These are phyloP conservation scores for Amyloporia xantha DNA, from an alignment of 768 basidiomycete genomes.

Conservation along the genomic window DNA sequence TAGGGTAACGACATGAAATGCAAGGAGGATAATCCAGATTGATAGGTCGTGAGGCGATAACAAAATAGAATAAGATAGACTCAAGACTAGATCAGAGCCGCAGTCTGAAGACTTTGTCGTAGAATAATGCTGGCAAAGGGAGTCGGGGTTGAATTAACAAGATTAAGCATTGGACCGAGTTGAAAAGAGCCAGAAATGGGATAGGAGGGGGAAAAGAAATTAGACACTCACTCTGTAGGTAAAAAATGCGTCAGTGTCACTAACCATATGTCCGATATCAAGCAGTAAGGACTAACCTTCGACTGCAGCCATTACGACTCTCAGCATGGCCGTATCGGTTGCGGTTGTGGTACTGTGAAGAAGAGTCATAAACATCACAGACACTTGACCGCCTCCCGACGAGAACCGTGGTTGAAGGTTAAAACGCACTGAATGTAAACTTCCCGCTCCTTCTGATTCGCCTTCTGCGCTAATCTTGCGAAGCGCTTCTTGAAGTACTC, in stretches of 20 bases:
- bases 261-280: constrained; percentile 8
- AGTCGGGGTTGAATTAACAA: constrained; percentile 20
- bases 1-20: neutral
- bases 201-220: constrained; percentile 17
- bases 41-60: constrained; percentile 4
- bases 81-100: constrained; percentile 50
- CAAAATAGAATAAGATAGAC: constrained; percentile 2
- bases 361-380: constrained; percentile 1
- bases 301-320: constrained; percentile 93
- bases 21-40: constrained; percentile 5
- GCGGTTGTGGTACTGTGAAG: constrained; percentile 73
- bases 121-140: constrained; percentile 53
- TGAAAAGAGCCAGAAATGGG: constrained; percentile 21
- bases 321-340: constrained; percentile 81
- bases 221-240: constrained; percentile 62
- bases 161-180: constrained; percentile 1
- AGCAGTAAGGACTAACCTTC: constrained; percentile 59
- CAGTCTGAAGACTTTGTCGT: constrained; percentile 56
- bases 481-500: constrained; percentile 91
- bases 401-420: constrained; percentile 1
- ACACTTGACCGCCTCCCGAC: constrained; percentile 9
- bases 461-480: constrained; percentile 74
- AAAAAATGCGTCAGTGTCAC: too few relatives aligned
- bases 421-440: constrained; percentile 88
- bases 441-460: constrained; percentile 81